phyloP scores from a whole-genome alignment of 208 protist genomes.

The Wallacemonas sp. region DNA sequence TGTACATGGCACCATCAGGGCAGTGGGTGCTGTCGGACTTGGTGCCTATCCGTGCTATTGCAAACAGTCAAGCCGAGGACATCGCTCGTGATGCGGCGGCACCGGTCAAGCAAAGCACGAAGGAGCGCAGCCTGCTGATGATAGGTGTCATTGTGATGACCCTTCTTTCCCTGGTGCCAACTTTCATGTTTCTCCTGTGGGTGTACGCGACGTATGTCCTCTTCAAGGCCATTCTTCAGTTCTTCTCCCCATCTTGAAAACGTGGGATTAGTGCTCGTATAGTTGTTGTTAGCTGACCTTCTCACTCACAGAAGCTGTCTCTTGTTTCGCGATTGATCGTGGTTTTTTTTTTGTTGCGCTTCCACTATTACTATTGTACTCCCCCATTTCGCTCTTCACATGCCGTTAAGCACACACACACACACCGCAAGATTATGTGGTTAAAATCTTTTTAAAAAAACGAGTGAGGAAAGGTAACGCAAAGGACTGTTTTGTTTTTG shows the following conservation, averaged over 20 bases:
- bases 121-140: background rate
- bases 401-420: too few species aligned
- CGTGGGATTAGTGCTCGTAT: background rate
- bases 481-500: too few species aligned
- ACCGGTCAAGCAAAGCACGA: background rate
- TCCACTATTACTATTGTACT: too few species aligned
- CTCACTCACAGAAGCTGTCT: too few species aligned
- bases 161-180: background rate
- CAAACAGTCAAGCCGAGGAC: background rate
- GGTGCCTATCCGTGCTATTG: constrained; percentile 7
- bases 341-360: background rate
- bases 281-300: too few species aligned
- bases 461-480: too few species aligned
- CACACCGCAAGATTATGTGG: too few species aligned
- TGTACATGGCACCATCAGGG: constrained; percentile 65
- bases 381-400: too few species aligned
- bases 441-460: too few species aligned
- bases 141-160: background rate
- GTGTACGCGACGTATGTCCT: background rate
- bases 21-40: constrained; percentile 72
- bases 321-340: background rate
- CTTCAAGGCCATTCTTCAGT: background rate
- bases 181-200: background rate
- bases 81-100: background rate
- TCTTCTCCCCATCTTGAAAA: background rate